Base-by-base conservation (phyloP, 257 asterid genomes). In the Ilex aquifolium region DNA sequence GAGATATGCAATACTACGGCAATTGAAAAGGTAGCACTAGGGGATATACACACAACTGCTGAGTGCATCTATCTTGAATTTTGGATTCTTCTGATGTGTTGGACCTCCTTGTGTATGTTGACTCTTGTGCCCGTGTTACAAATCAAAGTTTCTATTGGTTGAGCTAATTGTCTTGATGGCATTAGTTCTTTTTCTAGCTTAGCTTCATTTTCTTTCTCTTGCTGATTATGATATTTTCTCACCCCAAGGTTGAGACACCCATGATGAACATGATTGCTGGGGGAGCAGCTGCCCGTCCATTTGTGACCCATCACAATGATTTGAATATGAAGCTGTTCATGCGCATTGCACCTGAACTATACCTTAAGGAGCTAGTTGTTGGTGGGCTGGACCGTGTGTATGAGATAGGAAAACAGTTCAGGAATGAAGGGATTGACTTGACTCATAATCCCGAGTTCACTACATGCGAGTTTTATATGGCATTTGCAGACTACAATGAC, bases 361-460 rank as follows among this genome's bases (percentile, higher is more conserved):
- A 69, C 74, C 97, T 92, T 31, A 92, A 92, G 77, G 79, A 86
- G 72, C 80, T 92, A 10, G 88, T 92, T 69, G 97, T 92, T 59
- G 98, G 98, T 62, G 98, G 97, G 55, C 75, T 92, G 56, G 91
- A 88, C 40, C 92, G 96, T 44, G 96, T 88, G 10, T 91, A 88
- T 60, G 98, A 91, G 75, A 91, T 91, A 6, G 98, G 98, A 27
- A 91, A 88, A 71, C 96, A 86, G 50, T 91, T 91, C 57, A 82
- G 95, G 76, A 88, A 91, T 40, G 95, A 88, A 70, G 98, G 96
- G 71, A 91, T 91, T 66, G 99, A 92, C 74, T 68, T 86, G 67
- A 91, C 95, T 0, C 98, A 91, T 68, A 91, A 88, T 71, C 98
- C 95, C 14, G 96, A 88, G 72, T 91, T 91, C 68, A 91, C 98